A percentile compares a stretch with the other conserved stretches of the same genome.
Evolutionary conservation across 1,284 basidiomycete species (phyloP).

Genomic region (Sphagnurus paluster): DNA sequence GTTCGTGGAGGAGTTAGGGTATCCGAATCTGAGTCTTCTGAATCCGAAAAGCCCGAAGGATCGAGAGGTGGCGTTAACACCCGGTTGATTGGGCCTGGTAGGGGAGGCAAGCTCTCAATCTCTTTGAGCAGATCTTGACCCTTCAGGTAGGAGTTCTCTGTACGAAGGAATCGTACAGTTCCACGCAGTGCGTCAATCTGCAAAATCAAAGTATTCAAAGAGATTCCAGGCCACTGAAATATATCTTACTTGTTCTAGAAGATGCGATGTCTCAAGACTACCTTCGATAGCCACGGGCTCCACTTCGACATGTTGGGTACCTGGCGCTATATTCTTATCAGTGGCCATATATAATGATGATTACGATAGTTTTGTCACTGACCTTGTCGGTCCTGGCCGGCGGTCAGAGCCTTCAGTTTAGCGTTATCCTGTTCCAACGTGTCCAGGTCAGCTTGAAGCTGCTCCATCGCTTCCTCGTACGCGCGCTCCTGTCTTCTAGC

Average conservation of each 20-base stretch:
- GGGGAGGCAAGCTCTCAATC: constrained; percentile 70
- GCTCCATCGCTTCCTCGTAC: constrained; percentile 92
- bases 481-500: constrained; percentile 84
- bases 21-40: constrained; percentile 61
- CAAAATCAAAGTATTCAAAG: constrained; percentile 12
- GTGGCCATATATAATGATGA: constrained; percentile 5
- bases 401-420: constrained; percentile 71
- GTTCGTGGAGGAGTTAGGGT: constrained; percentile 47
- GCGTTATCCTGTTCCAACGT: constrained; percentile 84
- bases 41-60: constrained; percentile 61
- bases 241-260: constrained; percentile 74
- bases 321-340: constrained; percentile 38
- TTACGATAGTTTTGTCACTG: constrained; percentile 19
- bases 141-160: constrained; percentile 91
- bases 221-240: constrained; percentile 7
- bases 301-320: constrained; percentile 52
- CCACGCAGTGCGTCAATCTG: constrained; percentile 89
- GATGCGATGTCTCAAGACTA: constrained; percentile 81
- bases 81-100: constrained; percentile 49
- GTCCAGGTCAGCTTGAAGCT: constrained; percentile 88
- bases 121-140: constrained; percentile 85
- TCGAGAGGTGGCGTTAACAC: constrained; percentile 61
- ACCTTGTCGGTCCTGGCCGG: constrained; percentile 69
- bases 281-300: constrained; percentile 71
- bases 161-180: constrained; percentile 86